phyloP scores from a whole-genome alignment of 2,329 filamentous ascomycete species.

The Trichoderma guizhouense region DNA sequence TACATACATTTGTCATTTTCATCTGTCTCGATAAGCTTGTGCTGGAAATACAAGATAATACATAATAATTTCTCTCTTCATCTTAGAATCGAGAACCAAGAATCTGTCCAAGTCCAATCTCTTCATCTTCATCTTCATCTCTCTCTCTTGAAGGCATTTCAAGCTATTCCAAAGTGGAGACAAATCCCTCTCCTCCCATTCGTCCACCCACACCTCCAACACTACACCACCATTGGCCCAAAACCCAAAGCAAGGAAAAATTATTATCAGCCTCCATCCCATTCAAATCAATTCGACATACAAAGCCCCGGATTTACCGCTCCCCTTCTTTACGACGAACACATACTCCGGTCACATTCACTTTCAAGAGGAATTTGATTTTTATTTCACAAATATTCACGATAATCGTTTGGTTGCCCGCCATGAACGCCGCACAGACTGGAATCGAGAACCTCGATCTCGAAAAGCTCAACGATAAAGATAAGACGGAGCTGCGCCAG shows the following conservation, averaged over 20 bases:
- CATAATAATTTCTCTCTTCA: background rate
- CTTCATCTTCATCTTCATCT: background rate
- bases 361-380: background rate
- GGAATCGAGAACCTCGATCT: constrained; percentile 59
- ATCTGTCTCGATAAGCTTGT: background rate
- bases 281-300: background rate
- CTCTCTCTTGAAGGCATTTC: background rate
- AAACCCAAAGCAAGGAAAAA: background rate
- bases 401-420: background rate
- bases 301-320: background rate
- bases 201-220: background rate
- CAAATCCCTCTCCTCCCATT: background rate
- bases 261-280: background rate
- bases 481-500: constrained; percentile 84
- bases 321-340: background rate
- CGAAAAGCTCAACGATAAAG: constrained; percentile 71
- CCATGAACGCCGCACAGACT: constrained; percentile 36
- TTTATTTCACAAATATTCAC: background rate
- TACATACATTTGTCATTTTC: background rate
- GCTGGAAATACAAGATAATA: background rate
- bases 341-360: too few relatives aligned
- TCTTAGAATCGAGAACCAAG: background rate
- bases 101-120: too few relatives aligned
- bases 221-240: background rate
- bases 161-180: background rate